Evolutionary conservation across 768 basidiomycete genomes (phyloP).

Genomic region (Tulasnella calospora): DNA sequence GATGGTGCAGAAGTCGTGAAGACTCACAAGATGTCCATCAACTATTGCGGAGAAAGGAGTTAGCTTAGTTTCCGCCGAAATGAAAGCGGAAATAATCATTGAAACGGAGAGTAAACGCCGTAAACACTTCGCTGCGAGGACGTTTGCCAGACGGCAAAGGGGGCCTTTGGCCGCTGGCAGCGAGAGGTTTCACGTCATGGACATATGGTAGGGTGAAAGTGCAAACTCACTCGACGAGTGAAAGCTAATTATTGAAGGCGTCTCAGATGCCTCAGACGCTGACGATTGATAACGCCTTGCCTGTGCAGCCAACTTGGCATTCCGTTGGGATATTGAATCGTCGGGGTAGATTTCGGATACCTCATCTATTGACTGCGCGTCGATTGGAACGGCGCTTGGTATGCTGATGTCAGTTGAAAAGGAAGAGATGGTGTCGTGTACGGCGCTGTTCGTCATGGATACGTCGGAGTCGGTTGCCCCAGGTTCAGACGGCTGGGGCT

Average conservation of each 20-base stretch:
- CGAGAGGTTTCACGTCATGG: neutral
- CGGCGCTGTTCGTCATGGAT: neutral
- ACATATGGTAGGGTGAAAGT: neutral
- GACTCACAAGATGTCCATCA: constrained; percentile 20
- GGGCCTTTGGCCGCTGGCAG: neutral
- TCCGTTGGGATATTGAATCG: constrained; percentile 20
- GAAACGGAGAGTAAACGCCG: neutral
- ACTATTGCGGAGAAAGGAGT: neutral
- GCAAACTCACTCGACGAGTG: constrained; percentile 18
- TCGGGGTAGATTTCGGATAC: constrained; percentile 9
- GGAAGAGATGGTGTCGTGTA: neutral
- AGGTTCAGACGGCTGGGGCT: neutral
- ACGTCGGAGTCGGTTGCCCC: neutral
- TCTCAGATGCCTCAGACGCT: neutral
- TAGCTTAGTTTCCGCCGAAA: neutral
- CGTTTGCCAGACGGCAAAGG: neutral
- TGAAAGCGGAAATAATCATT: neutral
- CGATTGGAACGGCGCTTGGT: neutral
- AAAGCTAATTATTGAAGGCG: constrained; percentile 10
- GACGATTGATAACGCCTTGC: neutral
- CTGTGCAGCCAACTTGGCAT: neutral
- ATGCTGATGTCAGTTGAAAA: neutral
- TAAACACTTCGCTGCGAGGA: neutral
- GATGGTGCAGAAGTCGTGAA: neutral
- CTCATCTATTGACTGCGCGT: neutral